Evolutionary conservation across 768 basidiomycete species (phyloP).

Genomic region (Termitomyces sp.): DNA sequence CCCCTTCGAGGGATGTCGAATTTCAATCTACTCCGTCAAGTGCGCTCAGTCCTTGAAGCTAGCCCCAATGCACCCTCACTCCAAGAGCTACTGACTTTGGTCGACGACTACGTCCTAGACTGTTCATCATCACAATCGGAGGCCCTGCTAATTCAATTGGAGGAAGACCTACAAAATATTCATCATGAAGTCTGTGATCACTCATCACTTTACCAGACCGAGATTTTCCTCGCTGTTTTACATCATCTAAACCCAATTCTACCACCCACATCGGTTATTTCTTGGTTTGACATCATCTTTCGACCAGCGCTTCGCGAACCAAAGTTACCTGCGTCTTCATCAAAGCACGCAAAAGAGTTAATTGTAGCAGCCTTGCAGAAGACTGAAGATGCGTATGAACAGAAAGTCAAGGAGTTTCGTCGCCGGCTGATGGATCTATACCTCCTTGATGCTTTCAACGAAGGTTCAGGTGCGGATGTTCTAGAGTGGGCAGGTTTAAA

Average conservation of each 20-base stretch:
- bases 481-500: slow-evolving; percentile 72
- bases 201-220: slow-evolving; percentile 53
- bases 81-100: slow-evolving; percentile 39
- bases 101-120: slow-evolving; percentile 54
- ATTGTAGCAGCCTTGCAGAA: slow-evolving; percentile 57
- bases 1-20: slow-evolving; percentile 25
- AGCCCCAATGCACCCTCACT: slow-evolving; percentile 46
- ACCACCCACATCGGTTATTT: slow-evolving; percentile 61
- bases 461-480: slow-evolving; percentile 66
- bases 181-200: slow-evolving; percentile 64
- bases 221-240: slow-evolving; percentile 63
- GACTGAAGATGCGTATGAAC: slow-evolving; percentile 36
- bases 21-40: slow-evolving; percentile 41
- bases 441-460: slow-evolving; percentile 72
- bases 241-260: slow-evolving; percentile 58
- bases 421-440: slow-evolving; percentile 69
- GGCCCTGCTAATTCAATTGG: slow-evolving; percentile 41
- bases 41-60: slow-evolving; percentile 54
- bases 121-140: slow-evolving; percentile 44
- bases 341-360: slow-evolving; percentile 68
- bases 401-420: slow-evolving; percentile 60
- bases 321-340: slow-evolving; percentile 50
- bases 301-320: slow-evolving; percentile 77
- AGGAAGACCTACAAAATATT: slow-evolving; percentile 63
- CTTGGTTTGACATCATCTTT: slow-evolving; percentile 80